These are phyloP conservation scores for Jatropha podagrica DNA, from an alignment of 441 rosid genomes.

Conservation along the genomic window DNA sequence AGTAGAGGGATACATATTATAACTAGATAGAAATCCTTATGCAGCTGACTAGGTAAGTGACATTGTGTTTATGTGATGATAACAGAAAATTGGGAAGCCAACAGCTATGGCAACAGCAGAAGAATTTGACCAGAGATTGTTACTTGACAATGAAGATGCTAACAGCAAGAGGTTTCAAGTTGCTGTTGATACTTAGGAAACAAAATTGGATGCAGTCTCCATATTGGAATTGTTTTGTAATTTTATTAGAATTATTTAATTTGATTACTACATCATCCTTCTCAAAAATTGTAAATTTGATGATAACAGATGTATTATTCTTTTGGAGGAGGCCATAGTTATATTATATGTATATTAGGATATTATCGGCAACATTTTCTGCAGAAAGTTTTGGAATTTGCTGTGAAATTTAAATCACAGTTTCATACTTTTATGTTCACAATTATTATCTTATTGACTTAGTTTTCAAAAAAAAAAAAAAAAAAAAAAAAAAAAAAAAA, in stretches of 20 bases:
- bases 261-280: neutral
- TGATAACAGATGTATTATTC: neutral
- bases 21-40: neutral
- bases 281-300: neutral
- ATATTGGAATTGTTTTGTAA: neutral
- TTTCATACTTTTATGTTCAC: neutral
- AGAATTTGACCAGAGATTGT: slow-evolving; percentile 25
- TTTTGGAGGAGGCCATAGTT: neutral
- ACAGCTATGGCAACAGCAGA: slow-evolving; percentile 14
- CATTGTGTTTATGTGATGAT: neutral
- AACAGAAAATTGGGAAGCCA: slow-evolving; percentile 13
- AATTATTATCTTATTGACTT: too few species aligned
- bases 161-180: slow-evolving; percentile 25
- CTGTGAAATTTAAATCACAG: neutral
- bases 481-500: too few species aligned
- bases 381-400: neutral
- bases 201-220: neutral
- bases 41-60: neutral
- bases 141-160: slow-evolving; percentile 26
- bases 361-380: neutral
- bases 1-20: neutral
- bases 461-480: too few species aligned
- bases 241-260: too few species aligned
- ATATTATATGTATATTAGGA: neutral
- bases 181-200: slow-evolving; percentile 7